Conservation (phyloP, 177 flowering plant species). For the Tripterygium wilfordii region DNA sequence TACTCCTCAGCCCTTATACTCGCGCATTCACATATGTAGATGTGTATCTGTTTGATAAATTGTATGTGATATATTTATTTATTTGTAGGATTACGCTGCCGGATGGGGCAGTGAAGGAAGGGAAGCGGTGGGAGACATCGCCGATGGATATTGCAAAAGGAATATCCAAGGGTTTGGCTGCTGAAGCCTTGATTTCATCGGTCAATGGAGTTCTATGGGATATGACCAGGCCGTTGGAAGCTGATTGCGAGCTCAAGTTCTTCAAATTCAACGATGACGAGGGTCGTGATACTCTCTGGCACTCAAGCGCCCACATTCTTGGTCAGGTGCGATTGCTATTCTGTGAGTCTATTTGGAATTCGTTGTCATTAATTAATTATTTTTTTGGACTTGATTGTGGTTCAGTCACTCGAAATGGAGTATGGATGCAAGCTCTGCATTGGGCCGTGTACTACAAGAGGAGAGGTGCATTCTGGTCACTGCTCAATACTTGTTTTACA, state of each 20-base stretch:
- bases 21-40: neutral
- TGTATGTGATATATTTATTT: neutral
- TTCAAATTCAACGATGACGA: conserved; percentile 71
- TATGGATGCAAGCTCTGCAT: conserved; percentile 96
- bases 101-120: conserved; percentile 84
- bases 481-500: no score
- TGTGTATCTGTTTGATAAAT: neutral
- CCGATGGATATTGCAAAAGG: conserved; percentile 69
- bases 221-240: conserved; percentile 81
- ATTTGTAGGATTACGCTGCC: conserved; percentile 56
- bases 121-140: conserved; percentile 68
- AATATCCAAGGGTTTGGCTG: conserved; percentile 68
- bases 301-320: conserved; percentile 96
- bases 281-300: conserved; percentile 98
- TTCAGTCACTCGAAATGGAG: conserved; percentile 74
- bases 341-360: neutral
- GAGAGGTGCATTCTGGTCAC: no score
- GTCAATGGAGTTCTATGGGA: conserved; percentile 95
- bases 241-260: conserved; percentile 69
- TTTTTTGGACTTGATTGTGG: neutral
- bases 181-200: conserved; percentile 66
- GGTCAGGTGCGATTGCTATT: conserved; percentile 50
- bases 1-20: conserved; percentile 1
- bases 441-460: conserved; percentile 98
- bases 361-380: neutral